Evolutionary conservation across 116 monocot species (phyloP), one percentile per base, ranked within the genome.

Genomic region (Phalaenopsis hybrid): DNA sequence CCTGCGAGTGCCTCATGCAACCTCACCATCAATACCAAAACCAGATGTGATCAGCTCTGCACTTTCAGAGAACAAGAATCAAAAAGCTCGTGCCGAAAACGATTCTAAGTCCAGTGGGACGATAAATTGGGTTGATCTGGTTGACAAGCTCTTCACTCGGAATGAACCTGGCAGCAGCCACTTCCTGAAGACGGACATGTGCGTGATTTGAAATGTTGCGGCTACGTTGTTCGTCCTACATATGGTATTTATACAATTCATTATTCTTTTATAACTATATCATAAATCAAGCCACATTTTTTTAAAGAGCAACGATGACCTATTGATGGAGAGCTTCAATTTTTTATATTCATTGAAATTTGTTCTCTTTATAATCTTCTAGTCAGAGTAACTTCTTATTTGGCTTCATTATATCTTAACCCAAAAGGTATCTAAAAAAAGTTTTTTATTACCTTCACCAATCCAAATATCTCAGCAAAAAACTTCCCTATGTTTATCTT

Each of bases 91-190:
- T n/a, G 44, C n/a, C 10, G 6, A 18, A 4, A 34, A 63, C 11
- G 55, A 68, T 5, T 61, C 82, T 10, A 88, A 86, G 81, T 82
- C 86, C 17, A 81, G 74, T 23, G 83, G 89, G 18, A 81, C 74
- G 63, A 83, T 87, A 2, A 96, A 85, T 44, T 96, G 96, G 96
- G 88, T 89, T 34, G 86, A 92, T 2, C 69, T 96, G 85, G 87
- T 91, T 16, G 85, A 85, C 72, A 94, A 86, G 75, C 89, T 96
- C 48, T 96, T 94, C 75, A 81, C 78, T 2, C 85, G 80, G 81
- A 86, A 74, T 44, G 83, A 83, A 23, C 78, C 91, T 21, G 94
- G 96, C 41, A 68, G 83, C 16, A 68, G 83, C 16, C 87, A 92
- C 21, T 61, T 88, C 69, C 63, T 96, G 43, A 93, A 88, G 83